phyloP scores from a whole-genome alignment of 441 rosid species.

The Brassica balearica region DNA sequence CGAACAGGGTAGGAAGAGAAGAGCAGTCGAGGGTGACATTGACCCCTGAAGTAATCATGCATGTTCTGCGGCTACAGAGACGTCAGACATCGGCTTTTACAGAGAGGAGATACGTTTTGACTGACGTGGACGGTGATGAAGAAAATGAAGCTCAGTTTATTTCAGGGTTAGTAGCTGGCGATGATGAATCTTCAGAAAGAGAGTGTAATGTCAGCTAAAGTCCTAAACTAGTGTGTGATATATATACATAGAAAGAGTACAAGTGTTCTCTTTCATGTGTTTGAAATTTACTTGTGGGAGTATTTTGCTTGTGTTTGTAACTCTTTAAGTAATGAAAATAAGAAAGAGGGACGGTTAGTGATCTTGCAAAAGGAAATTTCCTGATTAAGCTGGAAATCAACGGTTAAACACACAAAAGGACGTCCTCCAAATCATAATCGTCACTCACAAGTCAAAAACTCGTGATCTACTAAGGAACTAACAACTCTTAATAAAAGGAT shows the following conservation, averaged over 20 bases:
- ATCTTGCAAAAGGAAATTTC: background rate
- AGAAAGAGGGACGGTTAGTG: background rate
- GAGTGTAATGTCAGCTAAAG: constrained; percentile 64
- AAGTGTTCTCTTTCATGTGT: background rate
- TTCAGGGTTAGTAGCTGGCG: constrained; percentile 26
- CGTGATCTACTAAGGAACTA: no score
- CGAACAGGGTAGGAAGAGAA: constrained; percentile 62
- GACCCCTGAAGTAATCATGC: constrained; percentile 70
- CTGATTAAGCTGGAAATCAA: background rate
- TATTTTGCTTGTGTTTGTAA: constrained; percentile 27
- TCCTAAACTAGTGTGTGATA: background rate
- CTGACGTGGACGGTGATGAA: constrained; percentile 53
- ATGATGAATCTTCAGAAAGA: constrained; percentile 44
- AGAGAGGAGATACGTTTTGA: constrained; percentile 56
- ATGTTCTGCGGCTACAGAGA: constrained; percentile 66
- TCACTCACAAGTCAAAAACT: no score
- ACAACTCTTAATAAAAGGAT: no score
- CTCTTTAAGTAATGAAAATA: background rate
- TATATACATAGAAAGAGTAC: constrained; percentile 11
- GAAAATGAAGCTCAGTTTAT: constrained; percentile 48
- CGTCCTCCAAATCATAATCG: no score
- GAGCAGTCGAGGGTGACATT: constrained; percentile 56
- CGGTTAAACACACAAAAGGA: no score
- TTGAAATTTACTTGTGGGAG: constrained; percentile 15
- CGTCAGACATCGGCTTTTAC: constrained; percentile 57